Conservation (phyloP, 176 grass and related monocot genomes). For the Alloteropsis semialata region DNA sequence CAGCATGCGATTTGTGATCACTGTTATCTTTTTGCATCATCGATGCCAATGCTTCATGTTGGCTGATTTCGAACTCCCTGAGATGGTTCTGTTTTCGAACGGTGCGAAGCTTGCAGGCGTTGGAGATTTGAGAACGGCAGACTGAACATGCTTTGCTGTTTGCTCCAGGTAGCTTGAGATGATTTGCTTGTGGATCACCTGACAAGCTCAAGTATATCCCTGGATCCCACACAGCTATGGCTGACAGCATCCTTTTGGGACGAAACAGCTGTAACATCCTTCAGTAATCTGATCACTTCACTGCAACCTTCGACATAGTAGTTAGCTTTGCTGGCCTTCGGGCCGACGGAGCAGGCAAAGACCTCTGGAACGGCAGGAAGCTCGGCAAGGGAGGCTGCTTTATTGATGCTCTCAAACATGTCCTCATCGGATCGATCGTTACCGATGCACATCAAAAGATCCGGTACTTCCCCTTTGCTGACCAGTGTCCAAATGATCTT, state of each 20-base stretch:
- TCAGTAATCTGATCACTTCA: constrained; percentile 69
- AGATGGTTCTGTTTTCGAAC: neutral
- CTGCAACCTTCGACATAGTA: constrained; percentile 66
- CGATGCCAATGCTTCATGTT: neutral
- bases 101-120: neutral
- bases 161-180: neutral
- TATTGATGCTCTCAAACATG: constrained; percentile 79
- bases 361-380: constrained; percentile 44
- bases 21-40: neutral
- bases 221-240: constrained; percentile 28
- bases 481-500: constrained; percentile 45
- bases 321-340: constrained; percentile 82
- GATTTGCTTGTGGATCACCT: constrained; percentile 9
- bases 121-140: neutral
- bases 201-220: constrained; percentile 33
- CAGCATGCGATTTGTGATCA: neutral
- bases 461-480: constrained; percentile 35
- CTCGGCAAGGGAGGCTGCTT: constrained; percentile 18
- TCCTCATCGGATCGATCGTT: constrained; percentile 87
- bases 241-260: constrained; percentile 26
- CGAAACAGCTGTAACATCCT: constrained; percentile 35
- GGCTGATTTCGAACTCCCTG: neutral
- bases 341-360: constrained; percentile 76
- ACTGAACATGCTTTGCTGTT: neutral
- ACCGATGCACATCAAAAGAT: constrained; percentile 76